Percentiles rank a stretch among this genome's conserved stretches.
Evolutionary conservation across 2,329 filamentous ascomycete species (phyloP).

Genomic region (Coleophoma crateriformis): DNA sequence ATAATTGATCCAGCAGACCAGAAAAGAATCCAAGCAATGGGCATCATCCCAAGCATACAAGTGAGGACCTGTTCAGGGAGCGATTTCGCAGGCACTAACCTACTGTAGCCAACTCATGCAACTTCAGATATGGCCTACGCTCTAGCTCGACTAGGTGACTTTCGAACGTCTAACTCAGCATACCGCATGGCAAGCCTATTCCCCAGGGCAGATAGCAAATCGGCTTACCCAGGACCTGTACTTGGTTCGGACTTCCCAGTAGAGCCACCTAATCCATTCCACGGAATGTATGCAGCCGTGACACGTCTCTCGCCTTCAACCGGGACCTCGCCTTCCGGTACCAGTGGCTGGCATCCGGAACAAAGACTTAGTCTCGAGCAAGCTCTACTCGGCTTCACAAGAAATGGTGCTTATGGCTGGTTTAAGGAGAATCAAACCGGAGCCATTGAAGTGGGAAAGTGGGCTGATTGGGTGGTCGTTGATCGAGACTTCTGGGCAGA

Average conservation of each 20-base stretch:
- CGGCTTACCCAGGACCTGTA: slow-evolving; percentile 34
- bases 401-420: slow-evolving; percentile 50
- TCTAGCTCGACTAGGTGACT: slow-evolving; percentile 48
- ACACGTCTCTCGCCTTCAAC: slow-evolving; percentile 54
- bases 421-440: slow-evolving; percentile 56
- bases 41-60: slow-evolving; percentile 64
- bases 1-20: slow-evolving; percentile 64
- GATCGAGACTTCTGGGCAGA: slow-evolving; percentile 48
- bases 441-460: slow-evolving; percentile 51
- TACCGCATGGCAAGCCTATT: slow-evolving; percentile 63
- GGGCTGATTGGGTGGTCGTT: slow-evolving; percentile 68
- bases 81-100: background rate
- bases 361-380: slow-evolving; percentile 54
- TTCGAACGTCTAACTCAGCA: slow-evolving; percentile 48
- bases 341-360: slow-evolving; percentile 50
- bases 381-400: slow-evolving; percentile 58
- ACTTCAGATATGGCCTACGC: slow-evolving; percentile 69
- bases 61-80: background rate
- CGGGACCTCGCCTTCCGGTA: slow-evolving; percentile 40
- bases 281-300: slow-evolving; percentile 64
- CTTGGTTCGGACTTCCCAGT: slow-evolving; percentile 70
- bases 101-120: slow-evolving; percentile 53
- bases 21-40: slow-evolving; percentile 47
- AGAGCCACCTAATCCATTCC: slow-evolving; percentile 61
- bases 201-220: slow-evolving; percentile 23